These are phyloP conservation scores for Irpex rosettiformis DNA, from an alignment of 1,284 basidiomycete species.

Conservation along the genomic window DNA sequence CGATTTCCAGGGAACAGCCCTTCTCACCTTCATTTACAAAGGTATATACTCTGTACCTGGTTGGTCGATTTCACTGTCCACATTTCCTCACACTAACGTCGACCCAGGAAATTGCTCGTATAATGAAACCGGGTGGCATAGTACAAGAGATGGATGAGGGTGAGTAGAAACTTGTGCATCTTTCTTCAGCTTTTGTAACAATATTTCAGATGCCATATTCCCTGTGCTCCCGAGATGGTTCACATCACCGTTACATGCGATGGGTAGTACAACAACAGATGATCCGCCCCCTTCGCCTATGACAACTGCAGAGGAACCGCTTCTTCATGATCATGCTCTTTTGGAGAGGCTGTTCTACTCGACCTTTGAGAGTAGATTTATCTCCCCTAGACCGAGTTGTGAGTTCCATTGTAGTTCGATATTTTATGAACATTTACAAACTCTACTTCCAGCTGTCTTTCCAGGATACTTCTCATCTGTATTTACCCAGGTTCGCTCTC, in stretches of 20 bases:
- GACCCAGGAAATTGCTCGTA: constrained; percentile 62
- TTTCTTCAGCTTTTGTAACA: neutral
- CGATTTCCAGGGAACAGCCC: neutral
- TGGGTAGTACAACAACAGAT: constrained; percentile 2
- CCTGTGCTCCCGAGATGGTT: constrained; percentile 35
- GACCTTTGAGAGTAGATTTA: constrained; percentile 34
- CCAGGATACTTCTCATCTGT: constrained; percentile 51
- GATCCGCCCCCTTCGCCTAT: constrained; percentile 6
- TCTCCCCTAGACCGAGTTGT: constrained; percentile 33
- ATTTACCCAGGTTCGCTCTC: constrained; percentile 6
- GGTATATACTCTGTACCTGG: neutral
- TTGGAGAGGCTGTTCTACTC: constrained; percentile 32
- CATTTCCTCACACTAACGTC: neutral
- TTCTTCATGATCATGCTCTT: constrained; percentile 31
- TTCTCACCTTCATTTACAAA: neutral
- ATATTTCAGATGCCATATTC: constrained; percentile 31
- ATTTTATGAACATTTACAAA: neutral
- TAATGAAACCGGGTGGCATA: constrained; percentile 61
- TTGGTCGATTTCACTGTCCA: neutral
- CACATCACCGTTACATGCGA: constrained; percentile 29
- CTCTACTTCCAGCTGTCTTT: constrained; percentile 45
- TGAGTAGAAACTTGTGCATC: constrained; percentile 21
- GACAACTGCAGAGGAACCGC: constrained; percentile 7
- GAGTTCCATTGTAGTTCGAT: constrained; percentile 2
- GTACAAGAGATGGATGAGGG: constrained; percentile 72